Evolutionary conservation across 805 yeast species (phyloP).

Genomic region (Cyberlindnera maritima): DNA sequence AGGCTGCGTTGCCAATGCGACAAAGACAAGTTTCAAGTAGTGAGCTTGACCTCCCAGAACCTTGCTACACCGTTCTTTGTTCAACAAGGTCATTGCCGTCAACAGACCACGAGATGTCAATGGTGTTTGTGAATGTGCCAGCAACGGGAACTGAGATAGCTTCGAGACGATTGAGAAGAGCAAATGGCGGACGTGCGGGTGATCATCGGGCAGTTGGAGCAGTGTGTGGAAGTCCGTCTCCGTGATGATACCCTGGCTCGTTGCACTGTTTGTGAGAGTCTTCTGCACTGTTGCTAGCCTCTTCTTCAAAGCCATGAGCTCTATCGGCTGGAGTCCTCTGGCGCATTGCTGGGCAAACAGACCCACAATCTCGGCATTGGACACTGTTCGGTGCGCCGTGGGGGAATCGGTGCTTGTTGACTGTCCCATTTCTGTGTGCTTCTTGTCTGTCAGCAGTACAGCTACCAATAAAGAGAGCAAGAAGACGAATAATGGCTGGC

Average conservation of each 20-base stretch:
- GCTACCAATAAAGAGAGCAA: neutral
- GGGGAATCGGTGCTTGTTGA: constrained; percentile 15
- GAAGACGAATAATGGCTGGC: neutral
- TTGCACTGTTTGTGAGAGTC: constrained; percentile 1
- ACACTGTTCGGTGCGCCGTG: constrained; percentile 8
- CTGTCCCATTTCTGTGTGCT: constrained; percentile 27
- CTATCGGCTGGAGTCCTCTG: constrained; percentile 32
- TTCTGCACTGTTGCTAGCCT: constrained; percentile 23
- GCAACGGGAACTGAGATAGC: constrained; percentile 49
- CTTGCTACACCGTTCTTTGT: constrained; percentile 39
- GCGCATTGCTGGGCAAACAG: constrained; percentile 33
- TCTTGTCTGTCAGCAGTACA: neutral
- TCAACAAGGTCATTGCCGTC: constrained; percentile 43
- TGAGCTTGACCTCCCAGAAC: constrained; percentile 37
- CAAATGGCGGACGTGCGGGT: constrained; percentile 30
- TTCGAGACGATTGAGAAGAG: constrained; percentile 41
- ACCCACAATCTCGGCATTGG: constrained; percentile 24
- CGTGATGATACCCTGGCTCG: neutral
- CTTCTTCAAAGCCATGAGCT: constrained; percentile 30
- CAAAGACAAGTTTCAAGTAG: constrained; percentile 43
- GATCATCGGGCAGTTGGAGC: constrained; percentile 36
- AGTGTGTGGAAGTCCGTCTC: constrained; percentile 28
- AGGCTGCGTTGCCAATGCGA: constrained; percentile 38
- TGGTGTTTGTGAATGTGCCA: constrained; percentile 21
- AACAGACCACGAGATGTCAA: constrained; percentile 39